These are phyloP conservation scores for Stagonosporopsis rhizophila DNA, from an alignment of 2,329 filamentous ascomycete genomes.

Conservation along the genomic window DNA sequence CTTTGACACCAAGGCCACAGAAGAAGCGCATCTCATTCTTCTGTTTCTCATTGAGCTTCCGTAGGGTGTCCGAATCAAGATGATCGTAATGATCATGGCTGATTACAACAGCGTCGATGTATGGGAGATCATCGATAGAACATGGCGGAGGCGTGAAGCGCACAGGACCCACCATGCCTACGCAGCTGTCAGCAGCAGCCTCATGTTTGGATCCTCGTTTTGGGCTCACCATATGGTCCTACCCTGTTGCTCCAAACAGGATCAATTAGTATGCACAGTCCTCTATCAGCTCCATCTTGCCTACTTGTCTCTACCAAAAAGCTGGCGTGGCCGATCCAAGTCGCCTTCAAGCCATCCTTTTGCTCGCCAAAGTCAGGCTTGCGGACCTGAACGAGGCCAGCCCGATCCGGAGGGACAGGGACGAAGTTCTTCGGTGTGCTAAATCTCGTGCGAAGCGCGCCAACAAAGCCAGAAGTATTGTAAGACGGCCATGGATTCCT, in stretches of 20 bases:
- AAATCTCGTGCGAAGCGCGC: slow-evolving; percentile 48
- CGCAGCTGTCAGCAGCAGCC: neutral
- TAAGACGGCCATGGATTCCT: slow-evolving; percentile 60
- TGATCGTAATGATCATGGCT: slow-evolving; percentile 67
- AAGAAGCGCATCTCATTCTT: slow-evolving; percentile 52
- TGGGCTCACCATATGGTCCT: slow-evolving; percentile 49
- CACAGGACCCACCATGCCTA: slow-evolving; percentile 55
- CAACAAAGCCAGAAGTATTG: slow-evolving; percentile 29
- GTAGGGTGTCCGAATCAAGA: slow-evolving; percentile 57
- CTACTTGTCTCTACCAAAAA: slow-evolving; percentile 56
- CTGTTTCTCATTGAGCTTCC: slow-evolving; percentile 48
- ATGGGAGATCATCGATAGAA: slow-evolving; percentile 56
- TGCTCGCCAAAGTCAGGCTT: slow-evolving; percentile 51
- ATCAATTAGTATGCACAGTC: slow-evolving; percentile 59
- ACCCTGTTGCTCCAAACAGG: slow-evolving; percentile 61
- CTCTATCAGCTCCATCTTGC: slow-evolving; percentile 40
- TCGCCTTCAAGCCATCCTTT: slow-evolving; percentile 51
- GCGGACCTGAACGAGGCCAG: slow-evolving; percentile 53
- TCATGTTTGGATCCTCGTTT: neutral
- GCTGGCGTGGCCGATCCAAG: slow-evolving; percentile 61
- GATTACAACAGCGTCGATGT: slow-evolving; percentile 60
- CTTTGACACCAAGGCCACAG: slow-evolving; percentile 51
- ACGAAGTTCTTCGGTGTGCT: slow-evolving; percentile 53
- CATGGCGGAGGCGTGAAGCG: slow-evolving; percentile 62
- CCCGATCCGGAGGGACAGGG: slow-evolving; percentile 53